These are phyloP conservation scores for Neofusicoccum parvum DNA, from an alignment of 2,329 filamentous ascomycete species.

Conservation along the genomic window DNA sequence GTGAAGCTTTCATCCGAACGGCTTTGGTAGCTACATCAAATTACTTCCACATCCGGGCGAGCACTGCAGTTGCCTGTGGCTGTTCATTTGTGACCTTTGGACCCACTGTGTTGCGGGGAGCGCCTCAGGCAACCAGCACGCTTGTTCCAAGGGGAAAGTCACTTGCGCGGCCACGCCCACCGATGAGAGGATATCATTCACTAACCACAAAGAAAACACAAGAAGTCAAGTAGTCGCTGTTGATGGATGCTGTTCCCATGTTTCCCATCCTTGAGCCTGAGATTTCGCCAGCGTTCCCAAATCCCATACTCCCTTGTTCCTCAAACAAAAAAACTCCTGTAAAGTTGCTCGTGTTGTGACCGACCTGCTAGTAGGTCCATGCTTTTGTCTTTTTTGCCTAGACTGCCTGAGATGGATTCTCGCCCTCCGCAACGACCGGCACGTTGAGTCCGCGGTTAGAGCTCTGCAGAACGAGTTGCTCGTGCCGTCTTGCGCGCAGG, in stretches of 20 bases:
- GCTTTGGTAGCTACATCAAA: too few relatives aligned
- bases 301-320: slow-evolving; percentile 10
- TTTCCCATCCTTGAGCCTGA: not conserved
- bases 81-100: too few relatives aligned
- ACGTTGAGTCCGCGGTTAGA: slow-evolving; percentile 84
- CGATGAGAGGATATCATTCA: slow-evolving; percentile 13
- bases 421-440: slow-evolving; percentile 83
- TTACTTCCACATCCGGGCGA: too few relatives aligned
- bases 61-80: too few relatives aligned
- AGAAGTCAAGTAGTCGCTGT: slow-evolving; percentile 15
- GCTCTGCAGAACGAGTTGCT: slow-evolving; percentile 89
- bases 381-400: not conserved
- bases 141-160: not conserved
- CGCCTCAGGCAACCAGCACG: not conserved
- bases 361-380: not conserved
- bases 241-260: slow-evolving; percentile 13
- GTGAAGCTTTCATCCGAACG: too few relatives aligned
- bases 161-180: slow-evolving; percentile 3
- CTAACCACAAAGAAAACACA: slow-evolving; percentile 13
- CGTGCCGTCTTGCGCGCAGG: slow-evolving; percentile 81
- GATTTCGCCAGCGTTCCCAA: slow-evolving; percentile 13
- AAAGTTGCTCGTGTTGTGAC: not conserved
- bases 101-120: not conserved
- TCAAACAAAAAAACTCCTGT: slow-evolving; percentile 10
- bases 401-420: slow-evolving; percentile 43